Evolutionary conservation across 177 flowering plant species (phyloP), one percentile per base, ranked within the genome.

Genomic region (Vitis hybrid): DNA sequence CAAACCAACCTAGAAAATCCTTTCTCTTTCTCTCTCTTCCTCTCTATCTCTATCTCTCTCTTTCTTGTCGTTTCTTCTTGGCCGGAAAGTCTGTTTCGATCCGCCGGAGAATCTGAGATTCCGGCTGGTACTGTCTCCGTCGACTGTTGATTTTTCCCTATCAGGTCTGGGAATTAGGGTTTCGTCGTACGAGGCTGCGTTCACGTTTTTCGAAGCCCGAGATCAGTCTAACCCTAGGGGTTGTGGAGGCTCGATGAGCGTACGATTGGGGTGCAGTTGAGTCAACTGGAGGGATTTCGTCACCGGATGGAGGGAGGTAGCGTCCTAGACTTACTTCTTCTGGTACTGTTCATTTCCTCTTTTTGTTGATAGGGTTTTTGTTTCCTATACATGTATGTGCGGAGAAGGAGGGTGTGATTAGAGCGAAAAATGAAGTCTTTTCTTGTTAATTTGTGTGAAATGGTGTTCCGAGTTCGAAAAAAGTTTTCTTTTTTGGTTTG

Each of bases 231-330:
- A 33, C 19, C 56, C 65, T 77, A 59, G 78, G 29, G 80, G 76
- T 72, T 75, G 78, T 81, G 83, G 51, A 59, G 70, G 83, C 77
- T 76, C 72, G 83, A 77, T 78, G 85, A 78, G 68, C 68, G 73
- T 75, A 62, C 82, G 77, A 81, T 77, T 79, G 74, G 81, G 83
- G 80, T 72, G 16, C 72, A 77, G 78, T 60, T 82, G 81, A 81
- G 64, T 81, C 79, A 74, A 81, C 76, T 79, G 78, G 60, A 64
- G 18, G 84, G 91, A 86, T 91, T 86, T 84, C 76, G 74, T 89
- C 96, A 64, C 84, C 93, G 89, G 79, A 93, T 93, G 98, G 98
- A 93, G 97, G 97, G 94, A 91, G 97, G 97, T 91, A 88, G 84
- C 85, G 76, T 88, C 88, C 87, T 81, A 77, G 64, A 73, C 83